Evolutionary conservation across 2,329 filamentous ascomycete species (phyloP), one percentile per base, ranked within the genome.

Genomic region (Trichoderma brevicompactum): DNA sequence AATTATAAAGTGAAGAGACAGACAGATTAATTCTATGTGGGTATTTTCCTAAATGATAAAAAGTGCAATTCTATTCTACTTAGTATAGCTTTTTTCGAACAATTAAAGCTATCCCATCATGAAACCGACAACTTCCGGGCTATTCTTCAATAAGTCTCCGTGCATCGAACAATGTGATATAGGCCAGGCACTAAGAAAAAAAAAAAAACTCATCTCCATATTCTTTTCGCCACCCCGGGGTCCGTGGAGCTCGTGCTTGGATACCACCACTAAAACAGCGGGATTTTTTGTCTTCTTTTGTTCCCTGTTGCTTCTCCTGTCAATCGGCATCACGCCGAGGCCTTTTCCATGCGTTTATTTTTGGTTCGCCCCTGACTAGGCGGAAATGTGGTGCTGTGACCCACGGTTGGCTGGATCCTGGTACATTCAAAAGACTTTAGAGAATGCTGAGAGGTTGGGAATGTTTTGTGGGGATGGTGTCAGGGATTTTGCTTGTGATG

Each of bases 221-320:
- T 9, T n/a, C 19, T 32, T 13, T 49, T 60, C 36, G 56, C 56
- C 56, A 60, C 56, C 32, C 19, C 17, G 34, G 34, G n/a, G 36
- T 41, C 43, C 13, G 41, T 50, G 17, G 34, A 41, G 15, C 15
- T 19, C 56, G 17, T 0, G 19, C 40, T 41, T 23, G 8, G 6
- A 41, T 28, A 38, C 23, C 15, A 13, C 32, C 10, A 13, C 23
- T 28, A 5, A 28, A n/a, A 23, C 15, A 41, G 44, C 34, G 56
- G 44, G 44, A 41, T 19, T 41, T 36, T 49, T 34, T 32, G 32
- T 50, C 7, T 28, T 28, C 32, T 7, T 19, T 19, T 13, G 28
- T 46, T 56, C 5, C 9, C 28, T 17, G 54, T 4, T 28, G 23
- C 23, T 28, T 36, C 10, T 53, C 32, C 19, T 12, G 32, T 10